A percentile compares a stretch with the other conserved stretches of the same genome.
phyloP scores from a whole-genome alignment of 139 green algal species.

The Chlamydomonas incerta region DNA sequence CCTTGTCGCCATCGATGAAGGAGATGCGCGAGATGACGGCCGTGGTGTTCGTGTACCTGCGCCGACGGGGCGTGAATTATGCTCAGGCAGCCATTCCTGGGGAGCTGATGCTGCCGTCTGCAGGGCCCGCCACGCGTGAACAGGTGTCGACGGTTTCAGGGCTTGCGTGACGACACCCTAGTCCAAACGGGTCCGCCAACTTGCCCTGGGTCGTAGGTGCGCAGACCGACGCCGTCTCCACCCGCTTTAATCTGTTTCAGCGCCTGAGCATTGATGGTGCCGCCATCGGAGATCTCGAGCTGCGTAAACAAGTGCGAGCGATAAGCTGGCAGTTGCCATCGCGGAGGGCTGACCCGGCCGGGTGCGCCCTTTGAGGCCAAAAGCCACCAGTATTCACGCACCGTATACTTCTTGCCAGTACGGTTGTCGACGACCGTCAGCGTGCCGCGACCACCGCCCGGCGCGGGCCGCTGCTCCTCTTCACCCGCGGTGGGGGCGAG shows the following conservation, averaged over 20 bases:
- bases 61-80: not conserved
- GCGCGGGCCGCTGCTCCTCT: slow-evolving; percentile 55
- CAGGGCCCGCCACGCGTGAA: too few species aligned
- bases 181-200: not conserved
- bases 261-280: slow-evolving; percentile 85
- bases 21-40: slow-evolving; percentile 90
- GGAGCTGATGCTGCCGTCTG: too few species aligned
- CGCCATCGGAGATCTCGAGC: slow-evolving; percentile 86
- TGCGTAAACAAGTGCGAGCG: slow-evolving; percentile 40
- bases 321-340: not conserved
- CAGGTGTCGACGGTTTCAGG: too few species aligned
- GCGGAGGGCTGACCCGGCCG: not conserved
- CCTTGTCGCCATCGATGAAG: slow-evolving; percentile 98
- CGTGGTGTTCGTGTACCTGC: slow-evolving; percentile 96
- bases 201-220: slow-evolving; percentile 89
- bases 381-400: slow-evolving; percentile 26
- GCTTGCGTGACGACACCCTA: not conserved
- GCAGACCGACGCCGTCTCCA: slow-evolving; percentile 88
- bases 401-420: slow-evolving; percentile 92
- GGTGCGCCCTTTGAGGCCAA: too few species aligned
- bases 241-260: slow-evolving; percentile 94
- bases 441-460: slow-evolving; percentile 73
- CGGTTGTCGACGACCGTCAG: slow-evolving; percentile 89
- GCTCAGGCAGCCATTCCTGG: not conserved
- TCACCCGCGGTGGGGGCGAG: slow-evolving; percentile 5